Evolutionary conservation across 1,284 basidiomycete genomes (phyloP), one percentile per base, ranked within the genome.

Genomic region (Cutaneotrichosporon sp.): DNA sequence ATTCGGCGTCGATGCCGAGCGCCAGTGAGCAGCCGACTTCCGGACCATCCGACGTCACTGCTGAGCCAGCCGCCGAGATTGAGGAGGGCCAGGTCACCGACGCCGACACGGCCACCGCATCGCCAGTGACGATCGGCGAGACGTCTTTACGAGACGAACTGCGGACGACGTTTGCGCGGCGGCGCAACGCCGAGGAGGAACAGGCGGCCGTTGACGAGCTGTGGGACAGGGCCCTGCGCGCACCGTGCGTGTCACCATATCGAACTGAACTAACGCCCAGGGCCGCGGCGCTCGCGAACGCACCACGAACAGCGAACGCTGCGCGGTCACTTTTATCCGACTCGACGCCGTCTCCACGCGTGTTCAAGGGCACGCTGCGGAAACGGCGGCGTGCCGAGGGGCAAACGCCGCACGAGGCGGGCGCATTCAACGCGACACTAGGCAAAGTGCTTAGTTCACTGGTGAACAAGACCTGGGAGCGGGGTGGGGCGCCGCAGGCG

Each of bases 351-450:
- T 4, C 34, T 10, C 44, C 42, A 10, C 55, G 55, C 34, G 21
- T 7, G 7, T 33, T 52, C 36, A 48, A 46, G 37, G 55, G 51
- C 40, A 37, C 48, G 21, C 20, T 26, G 30, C 14, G 14, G 1
- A 39, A 36, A 12, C 13, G 22, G 17, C 51, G 44, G 38, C 55
- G 69, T 20, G 49, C 52, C 4, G 52, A 57, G 30, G 69, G 69
- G 7, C 55, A 61, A 23, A 72, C 69, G 17, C 67, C 66, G 1
- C 51, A 57, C 14, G 69, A 72, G 58, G 63, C 59, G 1, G 39
- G 45, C 7, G 44, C 49, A 2, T 56, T 72, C 23, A 61, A 68
- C 49, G 51, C 56, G 23, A 49, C 65, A 17, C 51, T 72, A 4
- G 49, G 42, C 0, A 36, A 36, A 12, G 34, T 45, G 8, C 43